Evolutionary conservation across 257 asterid genomes (phyloP).

Genomic region (Solanum virginianum): DNA sequence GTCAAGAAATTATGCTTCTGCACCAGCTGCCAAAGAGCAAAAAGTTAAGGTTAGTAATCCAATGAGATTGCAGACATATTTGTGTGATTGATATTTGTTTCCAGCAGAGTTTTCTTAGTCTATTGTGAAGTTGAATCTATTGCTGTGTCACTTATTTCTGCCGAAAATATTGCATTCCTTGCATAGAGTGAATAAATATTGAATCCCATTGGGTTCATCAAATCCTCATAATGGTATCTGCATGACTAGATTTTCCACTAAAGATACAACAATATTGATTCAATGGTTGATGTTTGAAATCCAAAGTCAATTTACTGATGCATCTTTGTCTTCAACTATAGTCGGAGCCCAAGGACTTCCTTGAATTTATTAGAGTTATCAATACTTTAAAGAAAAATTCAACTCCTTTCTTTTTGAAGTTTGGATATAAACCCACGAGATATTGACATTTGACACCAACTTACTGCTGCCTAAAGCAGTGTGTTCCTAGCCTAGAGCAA

Average conservation of each 20-base stretch:
- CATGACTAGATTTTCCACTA: neutral
- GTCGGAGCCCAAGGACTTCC: neutral
- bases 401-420: neutral
- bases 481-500: neutral
- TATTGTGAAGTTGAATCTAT: neutral
- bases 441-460: neutral
- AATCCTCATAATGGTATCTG: neutral
- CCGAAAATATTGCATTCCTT: neutral
- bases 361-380: neutral
- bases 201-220: neutral
- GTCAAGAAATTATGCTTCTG: conserved; percentile 40
- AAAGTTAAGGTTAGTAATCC: conserved; percentile 45
- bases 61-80: neutral
- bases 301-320: neutral
- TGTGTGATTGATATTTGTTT: neutral
- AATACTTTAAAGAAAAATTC: neutral
- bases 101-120: neutral
- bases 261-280: neutral
- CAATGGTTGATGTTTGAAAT: neutral
- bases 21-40: conserved; percentile 36
- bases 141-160: neutral
- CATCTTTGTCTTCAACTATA: neutral
- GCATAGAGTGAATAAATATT: neutral
- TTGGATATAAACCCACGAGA: neutral
- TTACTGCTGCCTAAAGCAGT: neutral